Evolutionary conservation across 2,329 filamentous ascomycete species (phyloP), one percentile per base, ranked within the genome.

Genomic region (Zymoseptoria tritici): DNA sequence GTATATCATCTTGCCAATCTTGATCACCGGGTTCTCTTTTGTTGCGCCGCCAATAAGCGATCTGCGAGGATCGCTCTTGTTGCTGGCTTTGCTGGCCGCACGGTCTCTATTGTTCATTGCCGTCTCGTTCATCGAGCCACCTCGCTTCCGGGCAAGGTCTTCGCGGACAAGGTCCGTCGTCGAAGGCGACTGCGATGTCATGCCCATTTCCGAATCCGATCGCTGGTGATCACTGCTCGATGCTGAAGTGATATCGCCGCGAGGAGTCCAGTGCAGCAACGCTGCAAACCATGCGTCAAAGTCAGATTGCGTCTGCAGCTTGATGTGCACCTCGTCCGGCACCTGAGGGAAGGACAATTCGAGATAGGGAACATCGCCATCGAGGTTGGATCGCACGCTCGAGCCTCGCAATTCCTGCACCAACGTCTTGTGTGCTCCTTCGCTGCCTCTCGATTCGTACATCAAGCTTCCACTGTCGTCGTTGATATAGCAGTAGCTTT

Each of bases 1-100:
- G 53, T 96, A 81, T 70, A 80, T 78, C 79, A 81, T 81, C 66
- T 80, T 80, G 36, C 79, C 79, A 59, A 97, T 90, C 72, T 97
- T 99, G 78, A 97, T 97, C 65, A 97, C 94, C 58, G 88, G 85
- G 3, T 85, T 83, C 63, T 91, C 87, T 70, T 87, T 94, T 26
- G 81, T 77, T 26, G 80, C 69, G 2, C 81, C 80, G 22, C 78
- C 76, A 46, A 68, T 61, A 8, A 68, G 78, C 19, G 79, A 79
- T 65, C 79, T 76, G 56, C 81, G 72, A 62, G 80, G 71, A 61
- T 70, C 69, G 56, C 64, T 70, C 46, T 60, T 69, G 24, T 61
- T 61, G 54, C 65, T 68, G 46, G 62, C 57, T 24, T 64, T 65
- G 60, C 68, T 71, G 26, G 64, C 57, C 9, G 70, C 67, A 42